Evolutionary conservation across 2,329 filamentous ascomycete species (phyloP).

Genomic region (Mollisiaceae sp.): DNA sequence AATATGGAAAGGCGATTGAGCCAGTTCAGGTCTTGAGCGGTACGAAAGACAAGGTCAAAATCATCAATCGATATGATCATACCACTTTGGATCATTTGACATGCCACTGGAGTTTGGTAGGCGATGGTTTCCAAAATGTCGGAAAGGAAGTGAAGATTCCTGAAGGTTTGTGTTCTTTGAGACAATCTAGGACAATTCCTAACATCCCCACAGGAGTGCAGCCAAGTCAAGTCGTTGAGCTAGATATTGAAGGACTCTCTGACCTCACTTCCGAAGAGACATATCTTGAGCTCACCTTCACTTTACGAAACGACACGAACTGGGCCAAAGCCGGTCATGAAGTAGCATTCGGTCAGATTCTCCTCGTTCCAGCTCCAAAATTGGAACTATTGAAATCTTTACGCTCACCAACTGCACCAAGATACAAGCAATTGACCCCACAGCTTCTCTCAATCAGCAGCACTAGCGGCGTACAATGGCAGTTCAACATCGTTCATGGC

Average conservation of each 20-base stretch:
- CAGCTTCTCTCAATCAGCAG: constrained; percentile 30
- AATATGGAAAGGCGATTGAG: constrained; percentile 49
- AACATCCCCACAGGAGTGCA: constrained; percentile 44
- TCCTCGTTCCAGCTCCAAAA: constrained; percentile 38
- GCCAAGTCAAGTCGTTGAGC: constrained; percentile 39
- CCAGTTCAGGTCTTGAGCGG: constrained; percentile 44
- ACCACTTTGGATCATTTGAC: constrained; percentile 55
- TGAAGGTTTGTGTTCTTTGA: constrained; percentile 41
- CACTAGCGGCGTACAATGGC: constrained; percentile 45
- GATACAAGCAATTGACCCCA: constrained; percentile 38
- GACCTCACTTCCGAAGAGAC: constrained; percentile 42
- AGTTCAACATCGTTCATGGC: constrained; percentile 51
- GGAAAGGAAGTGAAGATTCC: constrained; percentile 48
- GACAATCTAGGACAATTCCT: background rate
- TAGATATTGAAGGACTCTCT: constrained; percentile 28
- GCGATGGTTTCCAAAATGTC: constrained; percentile 23
- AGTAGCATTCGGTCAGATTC: constrained; percentile 56
- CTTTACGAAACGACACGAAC: constrained; percentile 47
- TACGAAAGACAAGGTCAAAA: constrained; percentile 31
- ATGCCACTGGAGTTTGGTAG: constrained; percentile 49
- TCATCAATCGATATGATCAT: constrained; percentile 58
- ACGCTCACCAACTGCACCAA: constrained; percentile 26
- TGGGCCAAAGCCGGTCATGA: constrained; percentile 60
- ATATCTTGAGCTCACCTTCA: constrained; percentile 57
- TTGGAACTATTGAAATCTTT: constrained; percentile 37